phyloP scores from a whole-genome alignment of 768 basidiomycete species.

The Lepiota venenata region DNA sequence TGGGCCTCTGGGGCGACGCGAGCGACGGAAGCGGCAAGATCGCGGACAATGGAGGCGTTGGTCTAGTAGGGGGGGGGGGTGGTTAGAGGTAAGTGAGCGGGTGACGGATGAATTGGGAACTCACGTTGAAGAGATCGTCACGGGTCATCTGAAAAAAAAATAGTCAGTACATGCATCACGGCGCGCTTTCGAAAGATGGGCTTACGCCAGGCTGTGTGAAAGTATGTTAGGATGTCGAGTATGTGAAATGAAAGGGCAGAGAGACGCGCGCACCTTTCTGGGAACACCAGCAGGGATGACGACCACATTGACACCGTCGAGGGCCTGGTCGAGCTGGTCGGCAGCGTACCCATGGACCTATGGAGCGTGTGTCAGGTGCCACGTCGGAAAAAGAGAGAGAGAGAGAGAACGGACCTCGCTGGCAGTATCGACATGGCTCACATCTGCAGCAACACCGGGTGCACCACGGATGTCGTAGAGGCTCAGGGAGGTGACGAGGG shows the following conservation, averaged over 20 bases:
- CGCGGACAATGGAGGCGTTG: conserved; percentile 96
- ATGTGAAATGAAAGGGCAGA: background rate
- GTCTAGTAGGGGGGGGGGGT: conserved; percentile 66
- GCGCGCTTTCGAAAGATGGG: conserved; percentile 16
- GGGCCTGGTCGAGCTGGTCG: conserved; percentile 85
- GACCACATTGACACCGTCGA: conserved; percentile 88
- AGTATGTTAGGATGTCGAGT: conserved; percentile 22
- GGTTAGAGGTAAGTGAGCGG: background rate
- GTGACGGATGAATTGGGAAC: conserved; percentile 21
- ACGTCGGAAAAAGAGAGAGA: conserved; percentile 13
- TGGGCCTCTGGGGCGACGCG: conserved; percentile 89
- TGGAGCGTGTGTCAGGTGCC: conserved; percentile 10
- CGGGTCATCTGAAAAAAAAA: conserved; percentile 74
- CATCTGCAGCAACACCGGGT: conserved; percentile 95
- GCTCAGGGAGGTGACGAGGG: conserved; percentile 79
- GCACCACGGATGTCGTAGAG: conserved; percentile 96
- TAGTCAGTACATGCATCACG: conserved; percentile 18
- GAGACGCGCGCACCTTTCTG: conserved; percentile 69
- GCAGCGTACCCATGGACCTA: conserved; percentile 80
- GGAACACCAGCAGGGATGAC: conserved; percentile 99
- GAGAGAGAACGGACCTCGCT: conserved; percentile 55
- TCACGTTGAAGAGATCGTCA: conserved; percentile 93
- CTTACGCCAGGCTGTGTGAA: conserved; percentile 74
- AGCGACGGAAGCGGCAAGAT: conserved; percentile 86
- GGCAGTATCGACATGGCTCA: conserved; percentile 88